Conservation (phyloP, 1,284 basidiomycete genomes). For the Neotropicomus parvogracilis region DNA sequence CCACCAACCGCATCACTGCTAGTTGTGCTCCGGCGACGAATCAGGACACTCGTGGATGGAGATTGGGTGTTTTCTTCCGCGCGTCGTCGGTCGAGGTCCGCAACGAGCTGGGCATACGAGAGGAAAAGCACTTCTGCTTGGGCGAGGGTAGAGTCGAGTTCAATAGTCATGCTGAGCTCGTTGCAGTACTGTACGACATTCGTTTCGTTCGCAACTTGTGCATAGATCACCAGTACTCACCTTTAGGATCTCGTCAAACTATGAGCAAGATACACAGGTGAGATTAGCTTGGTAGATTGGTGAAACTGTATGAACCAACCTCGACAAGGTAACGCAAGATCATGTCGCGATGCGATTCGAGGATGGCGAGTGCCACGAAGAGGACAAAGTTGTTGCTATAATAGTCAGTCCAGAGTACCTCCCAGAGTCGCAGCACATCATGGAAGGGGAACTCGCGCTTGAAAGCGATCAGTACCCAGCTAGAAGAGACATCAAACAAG, state of each 20-base stretch:
- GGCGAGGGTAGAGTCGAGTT: slow-evolving; percentile 85
- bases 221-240: slow-evolving; percentile 34
- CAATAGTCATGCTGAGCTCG: slow-evolving; percentile 91
- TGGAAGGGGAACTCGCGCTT: slow-evolving; percentile 94
- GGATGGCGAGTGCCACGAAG: slow-evolving; percentile 89
- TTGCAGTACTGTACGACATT: slow-evolving; percentile 70
- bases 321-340: slow-evolving; percentile 91
- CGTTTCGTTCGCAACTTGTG: background rate
- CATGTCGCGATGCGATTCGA: slow-evolving; percentile 92
- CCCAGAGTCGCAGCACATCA: slow-evolving; percentile 89
- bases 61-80: slow-evolving; percentile 43
- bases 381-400: slow-evolving; percentile 88
- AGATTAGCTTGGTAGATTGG: slow-evolving; percentile 1
- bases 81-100: slow-evolving; percentile 78
- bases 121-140: slow-evolving; percentile 93
- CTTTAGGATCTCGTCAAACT: slow-evolving; percentile 88
- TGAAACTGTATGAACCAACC: slow-evolving; percentile 42
- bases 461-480: slow-evolving; percentile 88
- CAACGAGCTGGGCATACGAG: slow-evolving; percentile 79
- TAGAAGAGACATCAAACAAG: slow-evolving; percentile 23
- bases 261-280: slow-evolving; percentile 2
- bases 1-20: slow-evolving; percentile 2
- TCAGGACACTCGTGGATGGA: slow-evolving; percentile 26
- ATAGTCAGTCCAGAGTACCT: slow-evolving; percentile 93
- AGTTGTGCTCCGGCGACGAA: slow-evolving; percentile 24